A percentile compares a stretch with the other conserved stretches of the same genome.
These are phyloP conservation scores for Pseudogymnoascus sp. DNA, from an alignment of 2,329 filamentous ascomycete genomes.

Conservation along the genomic window DNA sequence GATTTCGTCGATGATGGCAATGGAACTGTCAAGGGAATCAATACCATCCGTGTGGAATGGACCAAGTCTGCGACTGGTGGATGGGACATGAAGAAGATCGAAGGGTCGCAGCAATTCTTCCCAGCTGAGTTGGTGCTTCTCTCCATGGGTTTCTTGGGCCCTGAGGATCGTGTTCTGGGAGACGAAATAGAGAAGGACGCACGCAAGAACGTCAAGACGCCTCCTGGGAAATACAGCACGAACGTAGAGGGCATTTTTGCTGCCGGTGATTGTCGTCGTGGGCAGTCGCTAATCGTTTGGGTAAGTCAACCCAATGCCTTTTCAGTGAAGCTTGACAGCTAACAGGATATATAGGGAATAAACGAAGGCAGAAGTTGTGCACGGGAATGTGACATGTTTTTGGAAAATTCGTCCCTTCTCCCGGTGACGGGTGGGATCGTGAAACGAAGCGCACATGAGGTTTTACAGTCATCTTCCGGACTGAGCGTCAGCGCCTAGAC, in stretches of 20 bases:
- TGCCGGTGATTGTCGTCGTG: constrained; percentile 88
- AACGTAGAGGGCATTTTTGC: constrained; percentile 86
- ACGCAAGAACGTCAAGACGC: constrained; percentile 94
- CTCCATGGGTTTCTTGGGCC: constrained; percentile 95
- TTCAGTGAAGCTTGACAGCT: constrained; percentile 21
- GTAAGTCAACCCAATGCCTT: constrained; percentile 32
- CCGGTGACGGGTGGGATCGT: constrained; percentile 91
- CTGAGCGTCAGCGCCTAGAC: neutral
- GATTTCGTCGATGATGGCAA: constrained; percentile 86
- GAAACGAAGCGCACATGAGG: constrained; percentile 69
- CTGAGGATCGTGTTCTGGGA: constrained; percentile 79
- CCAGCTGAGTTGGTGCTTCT: constrained; percentile 88
- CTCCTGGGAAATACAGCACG: constrained; percentile 78
- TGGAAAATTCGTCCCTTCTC: constrained; percentile 70
- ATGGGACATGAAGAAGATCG: constrained; percentile 98
- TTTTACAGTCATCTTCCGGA: constrained; percentile 37
- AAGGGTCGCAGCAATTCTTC: constrained; percentile 92
- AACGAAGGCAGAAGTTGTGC: constrained; percentile 93
- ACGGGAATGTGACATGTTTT: constrained; percentile 82
- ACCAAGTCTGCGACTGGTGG: constrained; percentile 80
- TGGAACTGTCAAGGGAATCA: constrained; percentile 90
- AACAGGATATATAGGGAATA: constrained; percentile 61
- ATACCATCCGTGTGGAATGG: constrained; percentile 93
- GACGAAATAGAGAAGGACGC: constrained; percentile 85
- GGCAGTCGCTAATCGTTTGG: constrained; percentile 95